phyloP scores from a whole-genome alignment of 257 asterid species.

The Euphrasia confusa region DNA sequence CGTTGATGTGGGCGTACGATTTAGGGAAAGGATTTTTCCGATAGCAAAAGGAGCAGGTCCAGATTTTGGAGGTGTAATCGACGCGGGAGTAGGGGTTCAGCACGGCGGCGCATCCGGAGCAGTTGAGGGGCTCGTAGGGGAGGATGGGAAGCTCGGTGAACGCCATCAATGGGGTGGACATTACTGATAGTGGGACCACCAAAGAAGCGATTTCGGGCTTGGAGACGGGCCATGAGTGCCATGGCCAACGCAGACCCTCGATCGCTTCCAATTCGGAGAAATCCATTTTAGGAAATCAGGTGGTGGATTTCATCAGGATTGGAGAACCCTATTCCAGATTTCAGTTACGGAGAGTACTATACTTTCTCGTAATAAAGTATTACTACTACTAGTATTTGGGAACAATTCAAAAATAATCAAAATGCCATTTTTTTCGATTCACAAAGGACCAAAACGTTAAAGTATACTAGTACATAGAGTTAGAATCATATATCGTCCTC shows the following conservation, averaged over 20 bases:
- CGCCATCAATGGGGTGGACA: constrained; percentile 73
- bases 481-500: too few species aligned
- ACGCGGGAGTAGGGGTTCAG: constrained; percentile 89
- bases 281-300: constrained; percentile 49
- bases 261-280: constrained; percentile 84
- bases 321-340: background rate
- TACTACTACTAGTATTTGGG: too few species aligned
- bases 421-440: too few species aligned
- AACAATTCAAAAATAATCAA: too few species aligned
- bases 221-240: constrained; percentile 90
- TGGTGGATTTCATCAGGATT: background rate
- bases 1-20: constrained; percentile 58
- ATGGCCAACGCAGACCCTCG: constrained; percentile 97
- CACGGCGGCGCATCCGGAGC: constrained; percentile 67
- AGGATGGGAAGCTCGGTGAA: constrained; percentile 78
- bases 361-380: too few species aligned
- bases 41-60: constrained; percentile 82
- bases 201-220: constrained; percentile 59
- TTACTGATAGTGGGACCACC: constrained; percentile 74
- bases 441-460: too few species aligned
- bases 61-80: constrained; percentile 59
- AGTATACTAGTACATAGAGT: too few species aligned
- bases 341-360: too few species aligned
- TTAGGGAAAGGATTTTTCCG: constrained; percentile 64
- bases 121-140: constrained; percentile 63